These are phyloP conservation scores for Monilinia fructigena DNA, from an alignment of 2,329 filamentous ascomycete genomes.

Conservation along the genomic window DNA sequence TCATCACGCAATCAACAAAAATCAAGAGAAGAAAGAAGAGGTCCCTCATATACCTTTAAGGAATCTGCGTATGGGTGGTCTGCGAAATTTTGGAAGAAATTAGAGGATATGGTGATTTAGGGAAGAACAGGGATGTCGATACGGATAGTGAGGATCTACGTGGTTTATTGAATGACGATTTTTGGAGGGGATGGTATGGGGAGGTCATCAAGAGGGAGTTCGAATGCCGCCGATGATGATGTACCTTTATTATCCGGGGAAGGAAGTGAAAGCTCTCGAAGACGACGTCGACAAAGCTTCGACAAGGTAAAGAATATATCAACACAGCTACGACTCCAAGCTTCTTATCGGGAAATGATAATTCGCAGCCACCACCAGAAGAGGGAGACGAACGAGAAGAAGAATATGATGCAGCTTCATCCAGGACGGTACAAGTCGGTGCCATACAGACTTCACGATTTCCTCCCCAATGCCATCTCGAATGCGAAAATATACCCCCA, in stretches of 20 bases:
- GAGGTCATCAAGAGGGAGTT: conserved; percentile 60
- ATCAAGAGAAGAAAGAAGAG: conserved; percentile 35
- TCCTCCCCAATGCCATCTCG: conserved; percentile 85
- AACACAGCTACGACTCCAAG: conserved; percentile 61
- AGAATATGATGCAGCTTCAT: conserved; percentile 65
- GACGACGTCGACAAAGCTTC: conserved; percentile 39
- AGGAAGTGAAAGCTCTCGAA: conserved; percentile 26
- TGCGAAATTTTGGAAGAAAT: conserved; percentile 51
- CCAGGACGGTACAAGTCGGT: conserved; percentile 74
- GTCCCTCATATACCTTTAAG: conserved; percentile 63
- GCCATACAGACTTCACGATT: conserved; percentile 71
- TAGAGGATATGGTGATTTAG: conserved; percentile 60
- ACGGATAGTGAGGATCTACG: conserved; percentile 65
- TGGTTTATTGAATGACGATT: conserved; percentile 63
- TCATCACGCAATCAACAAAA: conserved; percentile 37
- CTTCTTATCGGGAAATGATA: conserved; percentile 54
- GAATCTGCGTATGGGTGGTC: conserved; percentile 64
- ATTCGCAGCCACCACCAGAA: conserved; percentile 27
- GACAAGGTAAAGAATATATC: conserved; percentile 49
- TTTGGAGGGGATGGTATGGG: conserved; percentile 49
- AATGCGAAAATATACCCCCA: conserved; percentile 97
- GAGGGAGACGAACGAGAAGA: conserved; percentile 48
- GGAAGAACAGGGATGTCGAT: conserved; percentile 49
- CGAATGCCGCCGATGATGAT: conserved; percentile 62
- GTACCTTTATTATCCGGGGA: conserved; percentile 62